Percentiles rank a stretch among this genome's conserved stretches.
Evolutionary conservation across 2,329 filamentous ascomycete genomes (phyloP).

Genomic region (Periconia macrospinosa): DNA sequence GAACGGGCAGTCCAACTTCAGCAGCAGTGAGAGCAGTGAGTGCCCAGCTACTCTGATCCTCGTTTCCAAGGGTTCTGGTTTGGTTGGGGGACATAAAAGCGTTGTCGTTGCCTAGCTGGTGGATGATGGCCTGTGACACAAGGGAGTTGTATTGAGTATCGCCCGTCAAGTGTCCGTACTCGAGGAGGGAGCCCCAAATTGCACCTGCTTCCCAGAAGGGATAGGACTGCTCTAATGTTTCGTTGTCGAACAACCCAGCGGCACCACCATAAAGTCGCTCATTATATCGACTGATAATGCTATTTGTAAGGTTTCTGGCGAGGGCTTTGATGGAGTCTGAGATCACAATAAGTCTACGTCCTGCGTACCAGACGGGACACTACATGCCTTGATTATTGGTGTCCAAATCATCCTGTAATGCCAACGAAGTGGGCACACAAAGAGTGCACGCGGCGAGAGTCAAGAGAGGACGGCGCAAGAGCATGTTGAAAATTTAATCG

Average conservation of each 20-base stretch:
- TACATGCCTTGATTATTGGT: too few relatives aligned
- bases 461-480: too few relatives aligned
- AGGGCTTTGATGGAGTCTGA: too few relatives aligned
- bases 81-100: constrained; percentile 45
- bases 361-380: too few relatives aligned
- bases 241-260: background rate
- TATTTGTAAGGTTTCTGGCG: too few relatives aligned
- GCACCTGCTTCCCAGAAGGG: background rate
- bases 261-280: too few relatives aligned
- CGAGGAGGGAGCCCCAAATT: background rate
- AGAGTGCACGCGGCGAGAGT: too few relatives aligned
- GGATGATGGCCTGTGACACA: constrained; percentile 43
- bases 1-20: constrained; percentile 64
- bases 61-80: constrained; percentile 59
- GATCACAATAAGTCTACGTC: too few relatives aligned
- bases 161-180: constrained; percentile 39
- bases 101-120: constrained; percentile 36
- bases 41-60: constrained; percentile 73
- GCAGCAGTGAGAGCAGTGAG: constrained; percentile 68
- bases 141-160: constrained; percentile 45
- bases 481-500: too few relatives aligned
- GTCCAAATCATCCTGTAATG: too few relatives aligned
- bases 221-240: background rate
- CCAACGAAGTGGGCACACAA: too few relatives aligned
- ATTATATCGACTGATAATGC: too few relatives aligned